phyloP scores from a whole-genome alignment of 2,329 filamentous ascomycete genomes.

The Fusarium armeniacum region DNA sequence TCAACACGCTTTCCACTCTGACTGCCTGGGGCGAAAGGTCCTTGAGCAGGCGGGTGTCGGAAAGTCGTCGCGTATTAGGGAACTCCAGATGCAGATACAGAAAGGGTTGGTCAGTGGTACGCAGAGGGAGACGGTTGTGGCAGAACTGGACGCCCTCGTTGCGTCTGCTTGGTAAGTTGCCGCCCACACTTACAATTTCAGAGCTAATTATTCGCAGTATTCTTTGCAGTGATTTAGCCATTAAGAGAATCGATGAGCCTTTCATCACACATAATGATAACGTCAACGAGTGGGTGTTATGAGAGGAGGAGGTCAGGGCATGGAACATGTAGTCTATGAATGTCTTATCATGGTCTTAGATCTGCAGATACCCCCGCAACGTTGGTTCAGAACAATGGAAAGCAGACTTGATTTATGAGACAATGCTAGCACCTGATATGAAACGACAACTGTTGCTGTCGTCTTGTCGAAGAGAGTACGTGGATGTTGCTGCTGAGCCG shows the following conservation, averaged over 20 bases:
- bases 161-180: conserved; percentile 83
- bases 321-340: conserved; percentile 35
- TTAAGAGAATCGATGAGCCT: conserved; percentile 93
- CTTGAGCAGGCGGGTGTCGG: conserved; percentile 83
- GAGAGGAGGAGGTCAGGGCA: conserved; percentile 43
- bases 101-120: conserved; percentile 78
- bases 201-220: conserved; percentile 70
- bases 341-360: conserved; percentile 46
- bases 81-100: conserved; percentile 86
- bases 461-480: not conserved
- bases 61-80: conserved; percentile 83
- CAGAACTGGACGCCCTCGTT: conserved; percentile 91
- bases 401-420: conserved; percentile 5
- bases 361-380: conserved; percentile 49
- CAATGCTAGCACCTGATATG: not conserved
- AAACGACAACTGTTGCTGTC: not conserved
- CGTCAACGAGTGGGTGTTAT: conserved; percentile 83
- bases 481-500: not conserved
- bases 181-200: not conserved
- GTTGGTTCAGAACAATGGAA: conserved; percentile 34
- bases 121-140: conserved; percentile 84
- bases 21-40: conserved; percentile 89
- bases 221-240: conserved; percentile 93
- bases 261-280: conserved; percentile 84
- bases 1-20: conserved; percentile 97